Evolutionary conservation across 2,329 filamentous ascomycete genomes (phyloP).

Genomic region (Venturia nashicola): DNA sequence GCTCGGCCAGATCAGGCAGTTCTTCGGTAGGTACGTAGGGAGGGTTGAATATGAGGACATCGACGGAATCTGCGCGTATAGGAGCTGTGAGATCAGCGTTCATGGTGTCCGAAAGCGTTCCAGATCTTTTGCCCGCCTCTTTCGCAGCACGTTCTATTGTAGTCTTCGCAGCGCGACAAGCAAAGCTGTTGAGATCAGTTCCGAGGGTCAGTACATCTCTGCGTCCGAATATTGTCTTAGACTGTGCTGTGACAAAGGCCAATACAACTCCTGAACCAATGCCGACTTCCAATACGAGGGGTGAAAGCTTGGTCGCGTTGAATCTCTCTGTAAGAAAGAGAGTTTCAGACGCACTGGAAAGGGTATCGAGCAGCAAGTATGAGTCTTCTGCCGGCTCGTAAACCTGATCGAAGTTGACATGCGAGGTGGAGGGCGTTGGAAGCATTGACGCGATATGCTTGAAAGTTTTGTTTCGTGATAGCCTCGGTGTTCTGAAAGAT

Average conservation of each 20-base stretch:
- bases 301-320: constrained; percentile 15
- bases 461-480: background rate
- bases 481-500: background rate
- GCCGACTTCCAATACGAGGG: constrained; percentile 71
- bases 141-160: constrained; percentile 40
- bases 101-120: constrained; percentile 50
- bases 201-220: constrained; percentile 58
- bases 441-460: constrained; percentile 47
- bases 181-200: constrained; percentile 75
- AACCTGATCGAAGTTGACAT: constrained; percentile 76
- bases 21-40: constrained; percentile 85
- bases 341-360: constrained; percentile 59
- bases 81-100: constrained; percentile 58
- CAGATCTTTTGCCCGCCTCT: constrained; percentile 3
- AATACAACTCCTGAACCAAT: constrained; percentile 91
- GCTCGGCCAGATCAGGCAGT: constrained; percentile 45
- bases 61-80: constrained; percentile 48
- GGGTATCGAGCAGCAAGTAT: constrained; percentile 82
- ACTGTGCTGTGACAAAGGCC: constrained; percentile 71
- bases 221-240: constrained; percentile 59
- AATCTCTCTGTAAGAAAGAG: constrained; percentile 58
- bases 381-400: constrained; percentile 97
- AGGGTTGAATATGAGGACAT: constrained; percentile 91
- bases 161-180: constrained; percentile 60
- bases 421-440: constrained; percentile 83